Conservation (phyloP, 2,329 filamentous ascomycete genomes). For the Pyricularia sp. region DNA sequence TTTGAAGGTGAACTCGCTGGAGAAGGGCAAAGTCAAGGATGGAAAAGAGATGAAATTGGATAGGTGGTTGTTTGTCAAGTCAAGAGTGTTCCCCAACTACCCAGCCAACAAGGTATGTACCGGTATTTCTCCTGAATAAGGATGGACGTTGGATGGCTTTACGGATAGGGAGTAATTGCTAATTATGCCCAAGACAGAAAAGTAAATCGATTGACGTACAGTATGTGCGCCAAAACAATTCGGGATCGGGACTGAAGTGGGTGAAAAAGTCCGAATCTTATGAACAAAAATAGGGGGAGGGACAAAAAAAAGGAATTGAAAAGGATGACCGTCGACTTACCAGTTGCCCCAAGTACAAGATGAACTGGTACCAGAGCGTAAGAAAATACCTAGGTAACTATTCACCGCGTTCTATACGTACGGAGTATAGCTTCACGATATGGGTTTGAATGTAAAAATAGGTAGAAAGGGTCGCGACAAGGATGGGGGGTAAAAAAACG, state of each 20-base stretch:
- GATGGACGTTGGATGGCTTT: background rate
- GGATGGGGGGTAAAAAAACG: background rate
- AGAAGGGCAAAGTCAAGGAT: background rate
- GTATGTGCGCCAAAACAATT: background rate
- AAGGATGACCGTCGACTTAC: background rate
- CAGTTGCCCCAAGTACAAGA: background rate
- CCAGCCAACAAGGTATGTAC: background rate
- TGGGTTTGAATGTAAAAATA: background rate
- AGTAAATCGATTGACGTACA: background rate
- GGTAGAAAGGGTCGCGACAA: background rate
- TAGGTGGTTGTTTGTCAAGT: background rate
- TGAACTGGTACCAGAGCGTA: background rate
- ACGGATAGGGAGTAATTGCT: background rate
- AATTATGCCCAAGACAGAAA: background rate
- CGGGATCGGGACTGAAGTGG: background rate
- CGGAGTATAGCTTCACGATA: background rate
- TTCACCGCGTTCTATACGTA: no score
- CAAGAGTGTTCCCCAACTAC: background rate
- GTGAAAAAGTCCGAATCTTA: background rate
- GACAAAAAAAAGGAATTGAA: no score
- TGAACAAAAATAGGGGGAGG: background rate
- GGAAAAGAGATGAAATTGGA: background rate
- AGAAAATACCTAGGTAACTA: background rate
- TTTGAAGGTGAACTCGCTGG: background rate
- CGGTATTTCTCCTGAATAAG: background rate